Conservation (phyloP, 2,329 filamentous ascomycete species). For the Neonectria magnoliae region DNA sequence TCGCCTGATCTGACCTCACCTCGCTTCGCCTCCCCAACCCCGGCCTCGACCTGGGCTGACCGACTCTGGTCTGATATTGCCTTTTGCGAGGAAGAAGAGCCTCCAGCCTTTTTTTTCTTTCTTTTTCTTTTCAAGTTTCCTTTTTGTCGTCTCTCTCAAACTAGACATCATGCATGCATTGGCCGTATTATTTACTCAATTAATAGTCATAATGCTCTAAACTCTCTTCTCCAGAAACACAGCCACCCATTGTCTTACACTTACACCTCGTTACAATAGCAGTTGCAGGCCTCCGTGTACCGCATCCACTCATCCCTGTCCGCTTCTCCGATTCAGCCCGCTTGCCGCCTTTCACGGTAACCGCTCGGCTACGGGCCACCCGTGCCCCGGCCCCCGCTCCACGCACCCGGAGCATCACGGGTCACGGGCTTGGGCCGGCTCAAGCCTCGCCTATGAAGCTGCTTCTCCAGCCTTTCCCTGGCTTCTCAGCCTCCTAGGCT, state of each 20-base stretch:
- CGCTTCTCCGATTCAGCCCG: slow-evolving; percentile 38
- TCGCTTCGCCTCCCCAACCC: slow-evolving; percentile 29
- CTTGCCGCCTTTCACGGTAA: slow-evolving; percentile 36
- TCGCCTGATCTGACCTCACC: slow-evolving; percentile 35
- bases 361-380: slow-evolving; percentile 39
- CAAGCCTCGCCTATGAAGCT: slow-evolving; percentile 35
- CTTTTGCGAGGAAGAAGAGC: slow-evolving; percentile 6
- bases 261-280: slow-evolving; percentile 3
- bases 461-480: slow-evolving; percentile 36
- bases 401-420: slow-evolving; percentile 44
- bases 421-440: slow-evolving; percentile 43
- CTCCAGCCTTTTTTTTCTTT: not conserved
- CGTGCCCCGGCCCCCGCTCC: slow-evolving; percentile 38
- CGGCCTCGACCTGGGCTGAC: slow-evolving; percentile 27
- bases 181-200: not conserved
- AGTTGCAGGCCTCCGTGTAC: slow-evolving; percentile 7
- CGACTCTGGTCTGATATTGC: slow-evolving; percentile 30
- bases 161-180: not conserved
- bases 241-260: not conserved
- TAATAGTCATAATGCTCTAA: not conserved
- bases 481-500: slow-evolving; percentile 40
- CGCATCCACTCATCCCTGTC: slow-evolving; percentile 34
- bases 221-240: not conserved
- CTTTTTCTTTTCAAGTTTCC: not conserved
- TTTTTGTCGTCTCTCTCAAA: not conserved